A percentile compares a stretch with the other conserved stretches of the same genome.
These are phyloP conservation scores for Apiospora malaysiana DNA, from an alignment of 2,329 filamentous ascomycete species.

Conservation along the genomic window DNA sequence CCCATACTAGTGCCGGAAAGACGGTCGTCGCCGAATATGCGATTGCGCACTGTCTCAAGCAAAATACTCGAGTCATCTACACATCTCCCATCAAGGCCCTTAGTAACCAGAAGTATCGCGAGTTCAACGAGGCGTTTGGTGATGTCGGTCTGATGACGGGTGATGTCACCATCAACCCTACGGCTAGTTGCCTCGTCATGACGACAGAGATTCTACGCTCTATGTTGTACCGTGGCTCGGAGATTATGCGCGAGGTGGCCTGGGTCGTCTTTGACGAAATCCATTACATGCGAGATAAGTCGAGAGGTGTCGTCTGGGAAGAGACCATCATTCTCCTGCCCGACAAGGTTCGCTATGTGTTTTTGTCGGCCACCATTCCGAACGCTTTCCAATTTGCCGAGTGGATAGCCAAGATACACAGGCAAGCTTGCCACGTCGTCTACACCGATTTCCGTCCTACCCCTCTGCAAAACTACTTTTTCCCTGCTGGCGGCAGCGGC, in stretches of 20 bases:
- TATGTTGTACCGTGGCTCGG: conserved; percentile 96
- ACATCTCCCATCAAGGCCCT: conserved; percentile 98
- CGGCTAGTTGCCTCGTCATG: conserved; percentile 97
- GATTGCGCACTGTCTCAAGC: conserved; percentile 94
- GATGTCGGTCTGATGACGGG: conserved; percentile 98
- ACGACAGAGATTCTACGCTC: conserved; percentile 98
- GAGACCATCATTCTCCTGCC: conserved; percentile 98
- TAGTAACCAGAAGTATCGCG: conserved; percentile 98
- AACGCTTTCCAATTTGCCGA: conserved; percentile 99
- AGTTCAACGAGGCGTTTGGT: conserved; percentile 94
- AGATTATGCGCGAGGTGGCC: conserved; percentile 98
- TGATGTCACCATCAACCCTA: conserved; percentile 99
- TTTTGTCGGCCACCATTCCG: conserved; percentile 96
- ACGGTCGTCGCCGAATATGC: conserved; percentile 98
- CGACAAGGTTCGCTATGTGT: conserved; percentile 98
- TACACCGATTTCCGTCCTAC: conserved; percentile 99
- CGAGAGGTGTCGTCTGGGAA: conserved; percentile 96
- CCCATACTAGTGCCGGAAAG: conserved; percentile 97
- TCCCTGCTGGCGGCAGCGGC: conserved; percentile 88
- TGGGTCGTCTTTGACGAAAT: conserved; percentile 99
- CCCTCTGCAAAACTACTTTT: conserved; percentile 96
- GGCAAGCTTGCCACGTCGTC: conserved; percentile 97
- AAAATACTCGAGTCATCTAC: conserved; percentile 98
- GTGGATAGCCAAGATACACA: conserved; percentile 98
- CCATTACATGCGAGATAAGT: conserved; percentile 96